These are phyloP conservation scores for Angomonas deanei DNA, from an alignment of 208 protist genomes.

Conservation along the genomic window DNA sequence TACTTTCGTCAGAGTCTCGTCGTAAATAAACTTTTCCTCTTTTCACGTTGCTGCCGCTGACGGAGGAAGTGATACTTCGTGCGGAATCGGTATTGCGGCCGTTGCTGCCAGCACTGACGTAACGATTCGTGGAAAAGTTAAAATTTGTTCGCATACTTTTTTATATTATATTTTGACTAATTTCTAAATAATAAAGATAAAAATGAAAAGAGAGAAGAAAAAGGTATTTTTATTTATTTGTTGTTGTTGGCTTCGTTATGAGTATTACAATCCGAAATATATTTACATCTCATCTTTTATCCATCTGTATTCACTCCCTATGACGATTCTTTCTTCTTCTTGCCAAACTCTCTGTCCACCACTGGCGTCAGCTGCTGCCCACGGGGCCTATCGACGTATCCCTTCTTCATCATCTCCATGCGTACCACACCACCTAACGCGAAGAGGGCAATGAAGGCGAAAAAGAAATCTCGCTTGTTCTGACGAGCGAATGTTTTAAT, in stretches of 20 bases:
- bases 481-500: conserved; percentile 9
- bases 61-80: not conserved
- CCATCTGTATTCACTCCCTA: not conserved
- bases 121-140: not conserved
- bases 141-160: not conserved
- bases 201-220: not conserved
- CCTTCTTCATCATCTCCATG: conserved; percentile 33
- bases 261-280: too few species aligned
- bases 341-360: not conserved
- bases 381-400: conserved; percentile 16
- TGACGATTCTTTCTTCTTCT: not conserved
- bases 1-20: not conserved
- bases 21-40: too few species aligned
- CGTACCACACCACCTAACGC: conserved; percentile 26
- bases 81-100: not conserved
- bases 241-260: too few species aligned
- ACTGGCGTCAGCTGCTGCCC: not conserved
- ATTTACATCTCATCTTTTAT: not conserved
- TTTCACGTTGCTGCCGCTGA: not conserved
- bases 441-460: conserved; percentile 32
- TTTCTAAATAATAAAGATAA: not conserved
- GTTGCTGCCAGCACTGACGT: not conserved
- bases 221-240: too few species aligned
- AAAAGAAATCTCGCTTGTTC: conserved; percentile 38
- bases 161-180: not conserved